Evolutionary conservation across 2,329 filamentous ascomycete genomes (phyloP), one percentile per base, ranked within the genome.

Genomic region (Purpureocillium takamizusanense): DNA sequence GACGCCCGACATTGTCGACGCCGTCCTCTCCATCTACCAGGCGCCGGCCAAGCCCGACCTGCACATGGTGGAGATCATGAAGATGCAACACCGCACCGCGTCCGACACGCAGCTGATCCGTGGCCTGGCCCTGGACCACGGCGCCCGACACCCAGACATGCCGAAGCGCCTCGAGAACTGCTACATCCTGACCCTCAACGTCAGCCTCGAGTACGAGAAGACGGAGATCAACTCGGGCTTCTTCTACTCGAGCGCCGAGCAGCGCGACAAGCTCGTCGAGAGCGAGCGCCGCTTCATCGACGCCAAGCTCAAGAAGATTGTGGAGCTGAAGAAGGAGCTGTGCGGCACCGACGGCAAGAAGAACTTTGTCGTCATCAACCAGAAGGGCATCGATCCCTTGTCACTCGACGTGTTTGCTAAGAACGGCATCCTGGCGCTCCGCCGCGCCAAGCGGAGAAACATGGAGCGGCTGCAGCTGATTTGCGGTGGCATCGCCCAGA

Each of bases 51-150:
- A 97, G 70, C 94, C 94, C 40, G 92, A 98, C 66, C 66, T 98
- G 56, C 90, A 97, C 71, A 98, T 98, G 92, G 76, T 98, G 50
- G 92, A 98, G 67, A 97, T 98, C 54, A 98, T 98, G 92, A 97
- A 94, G 62, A 97, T 98, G 90, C 92, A 98, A 69, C 92, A 98
- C 70, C 85, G 90, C 51, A 88, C 86, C 37, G 89, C 90, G 42
- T 86, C 92, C 25, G 92, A 98, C 63, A 98, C 92, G 41, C 88
- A 95, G 63, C 78, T 98, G 42, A 95, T 98, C 62, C 81, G 85
- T 48, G 92, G 92, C 43, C 73, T 98, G 42, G 92, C 87, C 9
- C 70, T 98, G 44, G 92, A 98, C 56, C 92, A 98, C 62, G 92
- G 92, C 49, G 89, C 92, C 11, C 79, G 92, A 56, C 92, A 98